phyloP scores from a whole-genome alignment of 768 basidiomycete species.

The Rubroboletus satanas region DNA sequence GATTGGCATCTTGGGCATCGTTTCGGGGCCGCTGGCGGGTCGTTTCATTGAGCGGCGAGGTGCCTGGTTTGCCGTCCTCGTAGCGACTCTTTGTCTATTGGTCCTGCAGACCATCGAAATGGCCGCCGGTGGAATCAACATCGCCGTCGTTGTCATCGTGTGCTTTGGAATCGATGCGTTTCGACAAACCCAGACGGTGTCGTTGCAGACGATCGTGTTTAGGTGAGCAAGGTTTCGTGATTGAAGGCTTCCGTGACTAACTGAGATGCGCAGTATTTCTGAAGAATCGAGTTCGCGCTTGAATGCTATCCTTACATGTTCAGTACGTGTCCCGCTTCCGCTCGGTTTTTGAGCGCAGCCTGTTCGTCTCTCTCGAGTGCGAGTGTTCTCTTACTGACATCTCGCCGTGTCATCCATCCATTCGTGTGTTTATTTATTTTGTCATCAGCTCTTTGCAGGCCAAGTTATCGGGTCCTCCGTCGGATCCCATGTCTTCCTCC shows the following conservation, averaged over 20 bases:
- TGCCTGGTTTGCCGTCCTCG: conserved; percentile 41
- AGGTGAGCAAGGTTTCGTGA: conserved; percentile 9
- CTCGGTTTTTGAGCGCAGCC: background rate
- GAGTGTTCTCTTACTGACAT: background rate
- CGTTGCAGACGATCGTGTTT: conserved; percentile 28
- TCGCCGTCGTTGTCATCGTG: conserved; percentile 38
- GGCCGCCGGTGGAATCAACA: conserved; percentile 35
- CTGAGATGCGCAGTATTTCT: conserved; percentile 21
- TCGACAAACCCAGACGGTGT: conserved; percentile 39
- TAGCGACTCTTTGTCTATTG: conserved; percentile 30
- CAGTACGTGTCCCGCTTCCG: conserved; percentile 15
- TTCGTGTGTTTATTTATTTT: background rate
- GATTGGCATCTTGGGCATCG: conserved; percentile 40
- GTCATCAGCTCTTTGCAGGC: conserved; percentile 30
- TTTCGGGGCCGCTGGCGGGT: conserved; percentile 26
- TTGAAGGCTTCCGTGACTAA: background rate
- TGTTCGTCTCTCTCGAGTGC: background rate
- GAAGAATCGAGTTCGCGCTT: conserved; percentile 28
- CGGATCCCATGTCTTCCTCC: conserved; percentile 40
- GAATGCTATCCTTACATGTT: conserved; percentile 27
- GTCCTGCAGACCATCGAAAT: conserved; percentile 32
- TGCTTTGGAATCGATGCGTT: conserved; percentile 42
- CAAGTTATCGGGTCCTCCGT: conserved; percentile 43
- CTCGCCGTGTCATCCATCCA: background rate
- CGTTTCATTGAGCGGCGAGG: conserved; percentile 31